Base-by-base conservation (phyloP, 306 rosid species). In the Herpetospermum pedunculosum region DNA sequence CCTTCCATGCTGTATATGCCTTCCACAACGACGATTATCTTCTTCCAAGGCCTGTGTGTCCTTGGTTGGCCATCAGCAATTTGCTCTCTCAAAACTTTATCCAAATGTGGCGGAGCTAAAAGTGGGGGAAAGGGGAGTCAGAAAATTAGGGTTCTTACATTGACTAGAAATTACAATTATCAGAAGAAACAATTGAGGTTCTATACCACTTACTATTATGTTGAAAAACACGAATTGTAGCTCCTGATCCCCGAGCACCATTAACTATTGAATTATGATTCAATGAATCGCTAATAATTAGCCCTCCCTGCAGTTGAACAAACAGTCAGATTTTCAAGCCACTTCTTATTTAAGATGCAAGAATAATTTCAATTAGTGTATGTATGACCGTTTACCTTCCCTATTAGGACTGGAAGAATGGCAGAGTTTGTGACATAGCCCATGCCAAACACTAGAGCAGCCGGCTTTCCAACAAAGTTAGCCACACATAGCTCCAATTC, bases 1-100 rank as follows among this genome's bases (percentile, higher is more conserved):
- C 98, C 98, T 81, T 92, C 98, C 98, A 92, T 92, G 60, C 96
- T 90, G 78, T 92, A 92, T 76, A 92, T 92, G 48, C 98, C 98
- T 84, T 92, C 98, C 67, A 92, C 97, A 64, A 92, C 77, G 37
- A 90, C 97, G 74, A 90, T 80, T 48, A 92, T 88, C 85, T 92
- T 92, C 83, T 88, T 92, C 97, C 98, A 92, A 21, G 98, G 98
- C 75, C 97, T 86, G 70, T 87, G 97, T 25, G 97, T 88, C 83
- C 97, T 85, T 49, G 97, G 98, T 74, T 90, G 97, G 79, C 98
- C 97, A 2, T 90, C 98, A 0, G 97, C 97, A 77, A 92, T 88
- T 62, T 92, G 92, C 81, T 92, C 98, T 80, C 96, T 87, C 80
- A 92, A 82, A 54, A 92, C 93, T 77, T 87, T 88, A 79, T 92